Evolutionary conservation across 306 rosid species (phyloP).

Genomic region (Pueraria montana): DNA sequence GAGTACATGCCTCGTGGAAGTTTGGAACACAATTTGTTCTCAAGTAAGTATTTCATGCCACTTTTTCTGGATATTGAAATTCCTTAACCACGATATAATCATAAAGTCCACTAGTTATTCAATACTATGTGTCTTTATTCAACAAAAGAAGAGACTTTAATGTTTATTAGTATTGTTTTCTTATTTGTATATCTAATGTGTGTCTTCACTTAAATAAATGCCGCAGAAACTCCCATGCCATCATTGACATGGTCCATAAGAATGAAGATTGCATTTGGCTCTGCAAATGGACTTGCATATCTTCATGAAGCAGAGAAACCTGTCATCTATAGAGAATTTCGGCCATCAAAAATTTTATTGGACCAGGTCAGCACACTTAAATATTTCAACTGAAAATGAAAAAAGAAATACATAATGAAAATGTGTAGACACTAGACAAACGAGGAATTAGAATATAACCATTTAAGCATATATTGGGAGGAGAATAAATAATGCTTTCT

Average conservation of each 20-base stretch:
- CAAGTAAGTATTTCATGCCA: too few relatives aligned
- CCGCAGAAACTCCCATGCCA: slow-evolving; percentile 87
- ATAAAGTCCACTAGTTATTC: neutral
- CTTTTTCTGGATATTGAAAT: too few relatives aligned
- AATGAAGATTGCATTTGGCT: slow-evolving; percentile 97
- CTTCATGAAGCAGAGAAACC: slow-evolving; percentile 98
- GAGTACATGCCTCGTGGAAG: too few relatives aligned
- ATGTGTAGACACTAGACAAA: neutral
- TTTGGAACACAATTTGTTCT: too few relatives aligned
- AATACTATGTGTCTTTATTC: neutral
- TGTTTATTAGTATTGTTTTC: neutral
- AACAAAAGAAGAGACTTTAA: neutral
- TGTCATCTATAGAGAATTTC: slow-evolving; percentile 96
- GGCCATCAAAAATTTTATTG: slow-evolving; percentile 90
- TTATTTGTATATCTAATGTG: slow-evolving; percentile 28
- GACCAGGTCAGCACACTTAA: slow-evolving; percentile 68
- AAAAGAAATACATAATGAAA: too few relatives aligned
- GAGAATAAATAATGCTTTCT: neutral
- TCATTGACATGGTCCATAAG: slow-evolving; percentile 97
- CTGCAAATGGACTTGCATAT: slow-evolving; percentile 97
- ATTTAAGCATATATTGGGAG: neutral
- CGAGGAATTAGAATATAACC: neutral
- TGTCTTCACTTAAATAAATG: slow-evolving; percentile 15
- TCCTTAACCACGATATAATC: slow-evolving; percentile 2
- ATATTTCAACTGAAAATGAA: neutral